Conservation (phyloP, 768 basidiomycete genomes). For the Aureoboletus auriporus region DNA sequence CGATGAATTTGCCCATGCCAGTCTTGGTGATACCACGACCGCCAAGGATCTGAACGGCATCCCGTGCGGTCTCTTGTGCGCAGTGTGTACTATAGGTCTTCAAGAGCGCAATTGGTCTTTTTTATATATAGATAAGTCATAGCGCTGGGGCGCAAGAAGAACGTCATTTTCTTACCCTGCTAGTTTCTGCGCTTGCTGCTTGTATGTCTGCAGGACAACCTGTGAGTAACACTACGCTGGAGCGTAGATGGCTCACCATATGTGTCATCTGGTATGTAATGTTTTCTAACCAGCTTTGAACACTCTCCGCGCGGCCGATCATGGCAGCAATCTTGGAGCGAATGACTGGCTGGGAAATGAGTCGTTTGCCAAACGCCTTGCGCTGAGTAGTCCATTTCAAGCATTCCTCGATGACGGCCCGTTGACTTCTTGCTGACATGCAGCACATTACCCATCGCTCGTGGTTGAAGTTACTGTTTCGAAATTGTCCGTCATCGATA, state of each 20-base stretch:
- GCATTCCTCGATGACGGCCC: slow-evolving; percentile 74
- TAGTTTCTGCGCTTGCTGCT: slow-evolving; percentile 65
- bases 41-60: slow-evolving; percentile 78
- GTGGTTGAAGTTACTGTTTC: slow-evolving; percentile 82
- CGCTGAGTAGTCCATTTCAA: slow-evolving; percentile 89
- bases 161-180: slow-evolving; percentile 51
- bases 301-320: slow-evolving; percentile 80
- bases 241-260: slow-evolving; percentile 45
- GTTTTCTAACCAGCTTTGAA: slow-evolving; percentile 84
- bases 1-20: slow-evolving; percentile 61
- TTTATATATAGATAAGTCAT: neutral
- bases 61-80: slow-evolving; percentile 76
- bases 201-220: slow-evolving; percentile 46
- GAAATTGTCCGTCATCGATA: slow-evolving; percentile 3
- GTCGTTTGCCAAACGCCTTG: slow-evolving; percentile 87
- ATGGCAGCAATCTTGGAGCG: slow-evolving; percentile 84
- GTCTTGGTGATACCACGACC: slow-evolving; percentile 80
- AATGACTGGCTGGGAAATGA: slow-evolving; percentile 82
- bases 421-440: slow-evolving; percentile 65
- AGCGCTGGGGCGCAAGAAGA: neutral
- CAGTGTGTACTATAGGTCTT: slow-evolving; percentile 75
- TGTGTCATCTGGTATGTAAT: slow-evolving; percentile 86
- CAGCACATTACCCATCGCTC: slow-evolving; percentile 93
- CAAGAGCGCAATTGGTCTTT: slow-evolving; percentile 70
- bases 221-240: slow-evolving; percentile 1